These are phyloP conservation scores for Cladosporium halotolerans DNA, from an alignment of 2,329 filamentous ascomycete species.

Conservation along the genomic window DNA sequence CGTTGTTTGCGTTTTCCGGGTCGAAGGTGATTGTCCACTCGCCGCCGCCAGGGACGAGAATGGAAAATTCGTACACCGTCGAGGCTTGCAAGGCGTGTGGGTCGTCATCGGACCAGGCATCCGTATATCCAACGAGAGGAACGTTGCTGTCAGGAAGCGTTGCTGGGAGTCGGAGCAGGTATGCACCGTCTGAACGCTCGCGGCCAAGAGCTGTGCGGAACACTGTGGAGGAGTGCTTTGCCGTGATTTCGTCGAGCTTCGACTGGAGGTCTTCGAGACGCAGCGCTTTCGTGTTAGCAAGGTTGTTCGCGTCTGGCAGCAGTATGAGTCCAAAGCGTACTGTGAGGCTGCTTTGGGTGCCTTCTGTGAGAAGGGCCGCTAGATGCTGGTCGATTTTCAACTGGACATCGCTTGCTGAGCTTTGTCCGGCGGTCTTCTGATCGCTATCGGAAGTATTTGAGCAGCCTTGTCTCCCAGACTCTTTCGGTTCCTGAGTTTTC, in stretches of 20 bases:
- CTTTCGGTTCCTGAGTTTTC: too few relatives aligned
- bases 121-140: neutral
- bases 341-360: neutral
- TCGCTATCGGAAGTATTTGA: too few relatives aligned
- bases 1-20: neutral
- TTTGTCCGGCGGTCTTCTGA: neutral
- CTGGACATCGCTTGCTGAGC: neutral
- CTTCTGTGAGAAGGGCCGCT: neutral
- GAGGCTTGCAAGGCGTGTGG: neutral
- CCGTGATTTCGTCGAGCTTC: neutral
- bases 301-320: neutral
- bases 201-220: neutral
- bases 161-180: constrained; percentile 1
- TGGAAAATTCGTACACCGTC: constrained; percentile 12
- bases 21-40: constrained; percentile 10
- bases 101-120: neutral
- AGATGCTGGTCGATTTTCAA: neutral
- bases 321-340: constrained; percentile 5
- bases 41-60: constrained; percentile 5
- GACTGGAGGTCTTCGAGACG: neutral
- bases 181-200: neutral
- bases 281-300: neutral
- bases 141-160: neutral
- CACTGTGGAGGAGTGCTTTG: neutral
- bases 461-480: too few relatives aligned